phyloP scores from a whole-genome alignment of 2,329 filamentous ascomycete species.

The Tolypocladium pustulatum region DNA sequence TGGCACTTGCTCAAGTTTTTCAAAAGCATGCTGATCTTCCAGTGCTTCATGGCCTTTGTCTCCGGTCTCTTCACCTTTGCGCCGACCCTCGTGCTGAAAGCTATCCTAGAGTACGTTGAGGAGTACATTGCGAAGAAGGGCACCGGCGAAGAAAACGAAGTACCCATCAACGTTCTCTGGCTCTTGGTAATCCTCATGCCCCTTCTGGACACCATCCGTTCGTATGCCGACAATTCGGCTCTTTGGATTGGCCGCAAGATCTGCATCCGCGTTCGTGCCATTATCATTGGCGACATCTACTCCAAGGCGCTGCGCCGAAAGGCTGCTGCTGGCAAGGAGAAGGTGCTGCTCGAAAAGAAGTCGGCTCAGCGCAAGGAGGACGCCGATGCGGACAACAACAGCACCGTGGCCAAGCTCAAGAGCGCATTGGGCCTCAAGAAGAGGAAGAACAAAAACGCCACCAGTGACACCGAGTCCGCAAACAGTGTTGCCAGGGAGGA shows the following conservation, averaged over 20 bases:
- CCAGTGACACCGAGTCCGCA: slow-evolving; percentile 21
- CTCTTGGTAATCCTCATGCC: slow-evolving; percentile 89
- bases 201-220: slow-evolving; percentile 69
- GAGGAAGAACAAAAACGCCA: slow-evolving; percentile 35
- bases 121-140: slow-evolving; percentile 28
- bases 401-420: slow-evolving; percentile 40
- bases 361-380: slow-evolving; percentile 24
- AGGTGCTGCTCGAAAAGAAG: slow-evolving; percentile 51
- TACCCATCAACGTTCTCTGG: slow-evolving; percentile 84
- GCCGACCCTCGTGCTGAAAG: slow-evolving; percentile 81
- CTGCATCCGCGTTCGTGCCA: slow-evolving; percentile 83
- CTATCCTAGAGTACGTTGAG: slow-evolving; percentile 92
- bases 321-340: slow-evolving; percentile 68
- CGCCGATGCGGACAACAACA: slow-evolving; percentile 21
- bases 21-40: slow-evolving; percentile 61
- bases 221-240: slow-evolving; percentile 73
- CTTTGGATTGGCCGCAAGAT: slow-evolving; percentile 92
- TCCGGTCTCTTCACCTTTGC: slow-evolving; percentile 80
- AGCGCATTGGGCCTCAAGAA: slow-evolving; percentile 51
- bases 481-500: slow-evolving; percentile 23
- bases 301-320: slow-evolving; percentile 89
- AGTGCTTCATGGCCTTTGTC: slow-evolving; percentile 70
- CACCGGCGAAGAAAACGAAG: slow-evolving; percentile 25
- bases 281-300: slow-evolving; percentile 96
- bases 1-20: slow-evolving; percentile 81